Conservation (phyloP, 2,329 filamentous ascomycete genomes). For the Penicillium sp. region DNA sequence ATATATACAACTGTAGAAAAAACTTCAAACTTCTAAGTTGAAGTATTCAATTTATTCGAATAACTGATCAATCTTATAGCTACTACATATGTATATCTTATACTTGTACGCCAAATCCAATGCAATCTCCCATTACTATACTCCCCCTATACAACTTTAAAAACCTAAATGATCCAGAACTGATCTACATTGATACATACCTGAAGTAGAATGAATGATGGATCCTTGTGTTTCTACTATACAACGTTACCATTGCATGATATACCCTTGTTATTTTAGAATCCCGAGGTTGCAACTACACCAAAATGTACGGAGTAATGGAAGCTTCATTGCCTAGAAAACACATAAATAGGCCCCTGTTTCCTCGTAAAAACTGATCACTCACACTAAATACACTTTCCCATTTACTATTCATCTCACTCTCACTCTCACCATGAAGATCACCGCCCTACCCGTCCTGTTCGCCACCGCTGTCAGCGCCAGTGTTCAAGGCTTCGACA, state of each 20-base stretch:
- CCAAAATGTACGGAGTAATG: background rate
- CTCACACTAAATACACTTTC: background rate
- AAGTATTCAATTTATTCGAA: too few relatives aligned
- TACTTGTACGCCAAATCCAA: too few relatives aligned
- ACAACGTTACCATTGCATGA: background rate
- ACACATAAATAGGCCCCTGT: background rate
- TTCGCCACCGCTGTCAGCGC: conserved; percentile 22
- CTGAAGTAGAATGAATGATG: background rate
- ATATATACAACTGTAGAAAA: too few relatives aligned
- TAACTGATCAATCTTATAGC: too few relatives aligned
- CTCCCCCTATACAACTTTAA: too few relatives aligned
- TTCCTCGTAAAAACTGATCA: background rate
- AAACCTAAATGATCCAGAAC: background rate
- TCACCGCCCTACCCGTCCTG: conserved; percentile 11
- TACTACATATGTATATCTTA: too few relatives aligned
- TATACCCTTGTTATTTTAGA: background rate
- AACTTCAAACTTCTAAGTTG: too few relatives aligned
- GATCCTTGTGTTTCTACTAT: background rate
- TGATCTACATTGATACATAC: background rate
- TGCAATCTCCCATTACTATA: too few relatives aligned
- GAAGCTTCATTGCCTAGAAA: background rate
- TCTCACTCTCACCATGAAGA: conserved; percentile 17
- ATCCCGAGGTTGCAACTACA: background rate
- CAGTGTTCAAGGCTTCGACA: conserved; percentile 34
- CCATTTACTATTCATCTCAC: background rate